Base-by-base conservation (phyloP, 805 yeast genomes). In the Metschnikowia orientalis region DNA sequence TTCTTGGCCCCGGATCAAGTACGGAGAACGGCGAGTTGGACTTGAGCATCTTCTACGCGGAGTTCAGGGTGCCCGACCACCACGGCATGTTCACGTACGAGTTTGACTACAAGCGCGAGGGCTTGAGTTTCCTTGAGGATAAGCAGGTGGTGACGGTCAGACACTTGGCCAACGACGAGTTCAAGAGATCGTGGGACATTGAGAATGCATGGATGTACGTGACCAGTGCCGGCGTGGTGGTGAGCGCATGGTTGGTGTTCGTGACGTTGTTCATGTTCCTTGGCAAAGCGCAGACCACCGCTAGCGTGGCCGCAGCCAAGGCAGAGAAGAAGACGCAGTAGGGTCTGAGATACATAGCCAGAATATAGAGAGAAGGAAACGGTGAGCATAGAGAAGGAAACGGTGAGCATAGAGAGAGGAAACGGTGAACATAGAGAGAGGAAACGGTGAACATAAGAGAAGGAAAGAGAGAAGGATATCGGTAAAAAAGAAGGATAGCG, bases 131-230 rank as follows among this genome's bases (percentile, higher is more conserved):
- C 57, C 55, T 90, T 33, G 67, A 67, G 17, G 85, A 81, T 48
- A 70, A 73, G 41, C 71, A 71, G 34, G 78, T 82, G 12, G 86
- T 87, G 34, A 79, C 97, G 2, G 79, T 92, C 28, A 79, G 97
- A 58, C 97, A 92, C 59, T 72, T 85, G 51, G 97, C 97, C 39
- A 90, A 89, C 57, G 95, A 92, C 56, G 98, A 94, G 65, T 92
- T 79, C 67, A 79, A 81, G 41, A 77, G 97, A 60, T 81, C 94
- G 26, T 92, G 92, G 90, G 85, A 83, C 40, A 90, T 92, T 51
- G 70, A 95, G 18, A 89, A 89, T 59, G 75, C 97, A 1, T 87
- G 96, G 95, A 87, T 89, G 32, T 92, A 92, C 56, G 61, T 90
- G 41, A 69, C 83, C 14, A 72, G 88, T 30, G 79, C 89, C 10